phyloP scores from a whole-genome alignment of 2,329 filamentous ascomycete genomes.

The Fusarium sp. region DNA sequence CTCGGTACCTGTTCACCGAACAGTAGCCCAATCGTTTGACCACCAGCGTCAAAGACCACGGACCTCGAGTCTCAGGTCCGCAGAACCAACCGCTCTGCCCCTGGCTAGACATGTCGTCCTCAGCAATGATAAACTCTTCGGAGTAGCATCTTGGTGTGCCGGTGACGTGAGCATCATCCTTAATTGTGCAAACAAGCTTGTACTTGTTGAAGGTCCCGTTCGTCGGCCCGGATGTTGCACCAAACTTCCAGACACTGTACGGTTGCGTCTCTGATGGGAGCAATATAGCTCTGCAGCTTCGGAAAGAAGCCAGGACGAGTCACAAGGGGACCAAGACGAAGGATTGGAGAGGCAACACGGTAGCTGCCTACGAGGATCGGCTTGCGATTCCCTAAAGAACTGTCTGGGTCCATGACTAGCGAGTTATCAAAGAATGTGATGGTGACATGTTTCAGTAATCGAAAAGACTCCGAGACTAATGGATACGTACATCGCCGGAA shows the following conservation, averaged over 20 bases:
- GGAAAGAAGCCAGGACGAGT: background rate
- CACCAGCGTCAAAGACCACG: background rate
- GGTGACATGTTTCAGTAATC: background rate
- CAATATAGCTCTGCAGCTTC: background rate
- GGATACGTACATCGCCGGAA: background rate
- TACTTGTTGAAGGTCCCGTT: background rate
- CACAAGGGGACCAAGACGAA: background rate
- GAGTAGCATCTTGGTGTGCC: background rate
- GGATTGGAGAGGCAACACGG: background rate
- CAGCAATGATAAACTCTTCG: background rate
- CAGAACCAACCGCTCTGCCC: background rate
- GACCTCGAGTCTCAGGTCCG: background rate
- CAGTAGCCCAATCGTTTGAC: background rate
- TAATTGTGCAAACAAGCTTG: background rate
- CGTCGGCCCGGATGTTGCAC: background rate
- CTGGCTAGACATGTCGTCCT: background rate
- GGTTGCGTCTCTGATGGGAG: background rate
- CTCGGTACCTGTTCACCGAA: background rate
- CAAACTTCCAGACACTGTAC: background rate
- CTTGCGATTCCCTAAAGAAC: background rate
- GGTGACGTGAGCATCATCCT: background rate
- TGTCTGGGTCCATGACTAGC: background rate
- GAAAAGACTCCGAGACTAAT: background rate
- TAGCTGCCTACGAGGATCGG: background rate
- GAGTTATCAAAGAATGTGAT: background rate